Evolutionary conservation across 2,329 filamentous ascomycete species (phyloP), one percentile per base, ranked within the genome.

Genomic region (Davidsoniella virescens): DNA sequence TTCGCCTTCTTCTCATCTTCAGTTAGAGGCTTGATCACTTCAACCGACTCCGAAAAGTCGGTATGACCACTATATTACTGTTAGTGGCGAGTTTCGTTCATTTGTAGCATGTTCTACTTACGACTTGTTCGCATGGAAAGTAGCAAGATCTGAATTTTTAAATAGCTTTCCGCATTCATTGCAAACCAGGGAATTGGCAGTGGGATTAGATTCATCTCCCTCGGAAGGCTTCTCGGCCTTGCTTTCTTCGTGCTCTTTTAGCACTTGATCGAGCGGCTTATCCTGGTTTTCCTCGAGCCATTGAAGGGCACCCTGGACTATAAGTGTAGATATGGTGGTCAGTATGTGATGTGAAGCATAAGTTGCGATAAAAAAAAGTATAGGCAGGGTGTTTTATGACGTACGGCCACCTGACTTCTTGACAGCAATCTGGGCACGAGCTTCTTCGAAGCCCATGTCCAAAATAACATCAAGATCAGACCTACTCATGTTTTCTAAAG

Each of bases 81-180:
- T 12, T 26, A 16, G 41, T 37, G 33, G 25, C 14, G 26, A 29
- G 36, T 17, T 14, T 8, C 2, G 26, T 26, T 16, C 12, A 33
- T 18, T 14, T n/a, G 12, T 36, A 23, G 25, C n/a, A 9, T 16
- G 8, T 6, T 40, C 36, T 17, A 64, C 75, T 55, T 63, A 82
- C 68, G 86, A 90, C 68, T 94, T 94, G 59, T 78, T 78, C 29
- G 87, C 92, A 63, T 98, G 92, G 63, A 87, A 94, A 59, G 90
- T 82, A 8, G 88, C 92, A 57, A 90, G 78, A 23, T 80, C 79
- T 56, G 82, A 77, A 59, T 78, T 86, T 57, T 85, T 76, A 66
- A 98, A 93, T 62, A 80, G 83, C 73, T 94, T 95, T 61, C 84
- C 83, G 62, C 92, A 98, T 51, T 95, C 90, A 56, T 94, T 92